phyloP scores from a whole-genome alignment of 2,329 filamentous ascomycete species.

The Diplocarpon rosae region DNA sequence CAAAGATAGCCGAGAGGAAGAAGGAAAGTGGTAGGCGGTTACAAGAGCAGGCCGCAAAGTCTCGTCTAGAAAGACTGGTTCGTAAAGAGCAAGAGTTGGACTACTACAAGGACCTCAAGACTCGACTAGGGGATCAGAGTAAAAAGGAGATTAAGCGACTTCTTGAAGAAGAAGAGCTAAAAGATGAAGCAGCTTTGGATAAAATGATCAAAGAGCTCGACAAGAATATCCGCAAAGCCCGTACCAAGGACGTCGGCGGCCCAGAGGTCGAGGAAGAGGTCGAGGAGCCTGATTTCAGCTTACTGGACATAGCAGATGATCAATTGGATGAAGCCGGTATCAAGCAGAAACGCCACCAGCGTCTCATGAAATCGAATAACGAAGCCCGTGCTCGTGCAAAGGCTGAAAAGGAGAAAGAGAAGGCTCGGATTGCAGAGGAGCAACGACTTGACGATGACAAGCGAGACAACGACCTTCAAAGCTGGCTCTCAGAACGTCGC shows the following conservation, averaged over 20 bases:
- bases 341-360: constrained; percentile 88
- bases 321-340: constrained; percentile 83
- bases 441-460: constrained; percentile 74
- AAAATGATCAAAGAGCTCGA: constrained; percentile 81
- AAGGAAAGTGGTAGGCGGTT: constrained; percentile 86
- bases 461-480: constrained; percentile 72
- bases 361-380: constrained; percentile 86
- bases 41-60: constrained; percentile 94
- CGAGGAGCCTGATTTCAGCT: constrained; percentile 73
- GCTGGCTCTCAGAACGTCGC: constrained; percentile 77
- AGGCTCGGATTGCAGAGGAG: constrained; percentile 71
- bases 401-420: constrained; percentile 88
- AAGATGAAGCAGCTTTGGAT: constrained; percentile 80
- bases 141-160: constrained; percentile 87
- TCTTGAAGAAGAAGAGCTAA: constrained; percentile 82
- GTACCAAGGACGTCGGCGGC: constrained; percentile 86
- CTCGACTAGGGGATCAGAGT: constrained; percentile 58
- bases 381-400: constrained; percentile 91
- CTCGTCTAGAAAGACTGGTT: constrained; percentile 89
- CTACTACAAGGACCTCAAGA: constrained; percentile 79
- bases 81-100: constrained; percentile 93
- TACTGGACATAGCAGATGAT: constrained; percentile 83
- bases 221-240: constrained; percentile 75
- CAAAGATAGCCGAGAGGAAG: constrained; percentile 80
- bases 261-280: constrained; percentile 67